Base-by-base conservation (phyloP, 805 yeast genomes). In the Candida nanaspora region DNA sequence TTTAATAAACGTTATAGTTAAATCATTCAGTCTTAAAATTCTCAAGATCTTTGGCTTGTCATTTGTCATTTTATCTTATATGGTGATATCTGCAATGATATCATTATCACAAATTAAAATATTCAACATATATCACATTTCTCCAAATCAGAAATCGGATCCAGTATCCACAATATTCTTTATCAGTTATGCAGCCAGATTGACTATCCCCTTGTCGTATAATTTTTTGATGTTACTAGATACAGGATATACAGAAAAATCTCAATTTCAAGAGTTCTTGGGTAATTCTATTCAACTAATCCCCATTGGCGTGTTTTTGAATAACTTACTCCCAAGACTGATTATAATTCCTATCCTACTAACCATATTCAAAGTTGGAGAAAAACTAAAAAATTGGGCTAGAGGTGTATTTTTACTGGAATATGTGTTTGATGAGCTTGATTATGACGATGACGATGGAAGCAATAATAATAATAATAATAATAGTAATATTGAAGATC, bases 151-250 rank as follows among this genome's bases (percentile, higher is more conserved):
- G 46, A 72, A 78, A 40, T 80, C 91, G 0, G 91, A 82, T 54
- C 82, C 86, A 0, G 82, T 85, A 0, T 78, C 86, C 14, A 72
- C 83, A 19, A 70, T 86, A 27, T 86, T 86, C 55, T 86, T 84
- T 57, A 78, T 88, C 18, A 82, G 84, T 51, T 86, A 86, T 51
- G 79, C 86, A 16, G 82, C 89, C 39, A 77, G 95, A 46, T 65
- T 86, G 55, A 84, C 95, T 0, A 80, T 86, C 11, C 95, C 95
- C 10, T 66, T 86, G 46, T 78, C 86, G 21, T 86, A 82, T 62
- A 86, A 86, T 60, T 86, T 83, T 55, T 59, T 86, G 42, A 82
- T 84, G 38, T 65, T 86, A 40, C 70, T 82, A 43, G 69, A 77
- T 37, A 37, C 55, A 2, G 39, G 49, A 6, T 46, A 53, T 26